A percentile compares a stretch with the other conserved stretches of the same genome.
Evolutionary conservation across 306 rosid species (phyloP).

Genomic region (Begonia peltatifolia): DNA sequence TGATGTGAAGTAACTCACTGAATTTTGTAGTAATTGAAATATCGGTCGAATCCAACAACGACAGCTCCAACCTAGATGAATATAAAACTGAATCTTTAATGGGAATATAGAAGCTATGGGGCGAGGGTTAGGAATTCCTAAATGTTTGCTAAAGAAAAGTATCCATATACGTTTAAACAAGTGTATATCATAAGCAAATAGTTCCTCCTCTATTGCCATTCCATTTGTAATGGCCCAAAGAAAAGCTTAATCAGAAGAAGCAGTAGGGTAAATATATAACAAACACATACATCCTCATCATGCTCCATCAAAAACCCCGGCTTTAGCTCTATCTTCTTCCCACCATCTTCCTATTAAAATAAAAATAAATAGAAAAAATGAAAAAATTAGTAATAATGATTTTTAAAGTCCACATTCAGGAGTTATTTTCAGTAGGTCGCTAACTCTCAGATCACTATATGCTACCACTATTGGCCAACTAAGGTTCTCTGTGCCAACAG

Average conservation of each 20-base stretch:
- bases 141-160: neutral
- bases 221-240: neutral
- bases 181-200: too few relatives aligned
- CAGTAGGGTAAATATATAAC: conserved; percentile 9
- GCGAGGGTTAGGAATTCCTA: neutral
- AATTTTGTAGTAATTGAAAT: conserved; percentile 89
- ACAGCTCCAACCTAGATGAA: conserved; percentile 79
- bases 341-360: conserved; percentile 63
- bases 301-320: conserved; percentile 95
- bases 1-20: conserved; percentile 50
- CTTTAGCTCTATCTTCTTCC: conserved; percentile 82
- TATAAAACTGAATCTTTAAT: neutral
- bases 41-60: conserved; percentile 97
- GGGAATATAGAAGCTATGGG: neutral
- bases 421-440: too few relatives aligned
- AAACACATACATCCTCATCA: conserved; percentile 51
- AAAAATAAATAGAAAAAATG: too few relatives aligned
- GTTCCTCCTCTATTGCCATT: neutral
- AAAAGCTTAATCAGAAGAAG: conserved; percentile 4
- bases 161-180: too few relatives aligned
- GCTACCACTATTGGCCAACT: too few relatives aligned
- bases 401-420: too few relatives aligned
- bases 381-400: too few relatives aligned
- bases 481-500: too few relatives aligned
- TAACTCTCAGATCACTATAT: too few relatives aligned